phyloP scores from a whole-genome alignment of 73 alveolate species.

The Paramecium primaurelia region DNA sequence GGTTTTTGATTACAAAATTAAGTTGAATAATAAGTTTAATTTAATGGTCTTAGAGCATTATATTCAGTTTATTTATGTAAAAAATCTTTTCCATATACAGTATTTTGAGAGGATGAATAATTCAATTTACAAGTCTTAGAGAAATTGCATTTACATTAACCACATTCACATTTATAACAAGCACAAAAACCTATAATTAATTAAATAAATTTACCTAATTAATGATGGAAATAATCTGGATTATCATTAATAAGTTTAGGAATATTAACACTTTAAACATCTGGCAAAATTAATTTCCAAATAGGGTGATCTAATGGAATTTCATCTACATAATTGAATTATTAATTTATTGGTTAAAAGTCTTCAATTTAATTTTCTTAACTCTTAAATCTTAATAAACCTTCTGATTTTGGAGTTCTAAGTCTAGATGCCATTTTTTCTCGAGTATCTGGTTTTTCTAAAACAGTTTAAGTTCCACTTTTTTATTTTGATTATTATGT shows the following conservation, averaged over 20 bases:
- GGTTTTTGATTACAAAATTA: conserved; percentile 10
- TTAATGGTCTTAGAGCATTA: not conserved
- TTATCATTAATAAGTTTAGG: conserved; percentile 26
- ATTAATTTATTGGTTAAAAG: not conserved
- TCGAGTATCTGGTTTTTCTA: not conserved
- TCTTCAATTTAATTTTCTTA: not conserved
- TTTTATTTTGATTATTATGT: conserved; percentile 16
- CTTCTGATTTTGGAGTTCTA: conserved; percentile 32
- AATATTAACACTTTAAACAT: not conserved
- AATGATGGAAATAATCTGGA: conserved; percentile 40
- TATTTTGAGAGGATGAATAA: not conserved
- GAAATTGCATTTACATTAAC: conserved; percentile 37
- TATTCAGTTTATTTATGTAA: not conserved
- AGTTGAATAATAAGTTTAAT: not conserved
- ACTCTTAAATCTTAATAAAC: not conserved
- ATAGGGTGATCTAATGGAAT: conserved; percentile 46
- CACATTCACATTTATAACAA: conserved; percentile 46
- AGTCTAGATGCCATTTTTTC: not conserved
- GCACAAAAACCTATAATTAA: conserved; percentile 15
- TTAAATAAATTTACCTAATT: not conserved
- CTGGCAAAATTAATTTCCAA: conserved; percentile 36
- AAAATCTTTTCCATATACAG: conserved; percentile 17
- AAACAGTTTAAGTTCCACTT: not conserved
- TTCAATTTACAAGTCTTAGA: conserved; percentile 8
- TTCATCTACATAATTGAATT: conserved; percentile 22